Evolutionary conservation across 805 yeast species (phyloP), one percentile per base, ranked within the genome.

Genomic region (Wickerhamiella domercqiae): DNA sequence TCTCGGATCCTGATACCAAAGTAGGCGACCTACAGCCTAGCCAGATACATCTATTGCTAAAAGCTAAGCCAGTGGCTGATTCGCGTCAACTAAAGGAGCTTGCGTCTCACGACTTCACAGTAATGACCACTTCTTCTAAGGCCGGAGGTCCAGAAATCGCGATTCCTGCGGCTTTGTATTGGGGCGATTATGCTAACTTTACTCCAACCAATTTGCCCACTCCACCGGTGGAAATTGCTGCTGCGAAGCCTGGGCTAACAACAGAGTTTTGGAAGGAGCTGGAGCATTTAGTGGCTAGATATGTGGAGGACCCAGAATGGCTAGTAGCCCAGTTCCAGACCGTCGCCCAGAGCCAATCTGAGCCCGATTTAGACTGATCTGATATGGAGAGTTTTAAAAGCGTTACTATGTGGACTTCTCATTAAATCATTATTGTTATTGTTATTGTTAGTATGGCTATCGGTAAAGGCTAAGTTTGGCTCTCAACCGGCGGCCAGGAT

Each of bases 1-100:
- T 53, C 4, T 44, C 49, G 1, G 58, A 53, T 32, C 48, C 56
- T 5, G 34, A 35, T 7, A 43, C 48, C 5, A 54, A 54, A 9
- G 37, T 53, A 14, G 16, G 16, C n/a, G 44, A 21, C 26, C 20
- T 37, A 1, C 33, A 35, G 14, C 36, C 46, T 4, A 33, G 39
- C 29, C 20, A 40, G 9, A 32, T 49, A 17, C 39, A 40, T 34
- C 38, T 49, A 30, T 39, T 49, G 36, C 33, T 47, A 18, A 45
- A 45, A 32, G 31, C 48, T 7, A 43, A 42, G 33, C 53, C 49
- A 11, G 33, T 49, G 7, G 17, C 40, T 21, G 53, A 50, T 34
- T 36, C 43, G n/a, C 39, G 45, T 15, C 45, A 40, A 29, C 34
- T 50, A 3, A 31, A 39, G 7, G 52, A 47, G 32, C 40, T 50